phyloP scores from a whole-genome alignment of 192 early-diverging fungal genomes.

The Fimicolochytrium jonesii region DNA sequence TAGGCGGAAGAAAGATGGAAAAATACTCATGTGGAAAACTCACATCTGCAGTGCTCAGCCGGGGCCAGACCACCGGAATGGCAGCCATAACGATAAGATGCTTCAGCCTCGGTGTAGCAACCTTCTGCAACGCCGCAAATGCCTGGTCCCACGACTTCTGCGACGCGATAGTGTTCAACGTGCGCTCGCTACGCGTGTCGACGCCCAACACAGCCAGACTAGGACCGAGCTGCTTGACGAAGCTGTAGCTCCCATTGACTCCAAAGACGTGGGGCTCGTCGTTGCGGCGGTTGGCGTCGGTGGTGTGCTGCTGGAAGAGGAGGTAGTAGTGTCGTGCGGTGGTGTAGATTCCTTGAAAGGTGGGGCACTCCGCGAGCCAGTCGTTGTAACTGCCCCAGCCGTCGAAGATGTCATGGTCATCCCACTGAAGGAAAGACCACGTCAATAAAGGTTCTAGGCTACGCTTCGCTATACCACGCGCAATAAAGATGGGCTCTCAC shows the following conservation, averaged over 20 bases:
- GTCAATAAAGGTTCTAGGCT: too few relatives aligned
- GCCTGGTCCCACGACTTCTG: conserved; percentile 57
- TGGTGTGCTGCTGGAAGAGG: conserved; percentile 64
- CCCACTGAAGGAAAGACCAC: conserved; percentile 74
- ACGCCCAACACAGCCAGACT: conserved; percentile 58
- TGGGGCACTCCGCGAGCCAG: conserved; percentile 61
- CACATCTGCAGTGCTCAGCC: conserved; percentile 64
- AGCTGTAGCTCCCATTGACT: conserved; percentile 41
- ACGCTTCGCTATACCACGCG: too few relatives aligned
- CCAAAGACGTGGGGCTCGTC: conserved; percentile 53
- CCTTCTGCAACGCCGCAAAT: conserved; percentile 49
- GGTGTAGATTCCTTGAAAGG: conserved; percentile 70
- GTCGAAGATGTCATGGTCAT: conserved; percentile 87
- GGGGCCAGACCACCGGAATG: conserved; percentile 75
- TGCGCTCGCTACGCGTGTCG: conserved; percentile 73
- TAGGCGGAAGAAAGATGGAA: too few relatives aligned
- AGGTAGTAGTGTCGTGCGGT: conserved; percentile 73
- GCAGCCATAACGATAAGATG: conserved; percentile 71
- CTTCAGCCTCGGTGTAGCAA: conserved; percentile 41
- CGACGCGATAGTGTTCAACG: conserved; percentile 55
- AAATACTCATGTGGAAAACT: too few relatives aligned
- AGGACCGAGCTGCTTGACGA: conserved; percentile 66
- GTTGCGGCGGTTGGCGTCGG: conserved; percentile 22
- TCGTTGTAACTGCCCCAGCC: conserved; percentile 81
- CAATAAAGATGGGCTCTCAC: too few relatives aligned